phyloP scores from a whole-genome alignment of 352 stramenopile species.

The Globisporangium ultimum region DNA sequence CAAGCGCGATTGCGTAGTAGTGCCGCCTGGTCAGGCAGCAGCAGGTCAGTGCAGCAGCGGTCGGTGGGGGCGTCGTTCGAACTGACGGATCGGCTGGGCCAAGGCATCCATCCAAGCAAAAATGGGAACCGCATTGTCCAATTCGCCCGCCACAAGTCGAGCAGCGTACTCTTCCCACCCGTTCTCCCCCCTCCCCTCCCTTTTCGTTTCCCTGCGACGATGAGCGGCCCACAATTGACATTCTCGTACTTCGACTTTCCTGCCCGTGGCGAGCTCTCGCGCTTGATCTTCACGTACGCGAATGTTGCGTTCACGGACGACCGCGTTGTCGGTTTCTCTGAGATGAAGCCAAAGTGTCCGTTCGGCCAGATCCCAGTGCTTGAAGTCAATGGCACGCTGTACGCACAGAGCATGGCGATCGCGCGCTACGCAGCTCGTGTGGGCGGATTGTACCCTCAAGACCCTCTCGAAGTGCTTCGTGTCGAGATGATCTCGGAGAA shows the following conservation, averaged over 20 bases:
- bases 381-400: constrained; percentile 40
- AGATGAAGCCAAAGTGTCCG: constrained; percentile 48
- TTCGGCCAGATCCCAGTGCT: constrained; percentile 54
- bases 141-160: constrained; percentile 16
- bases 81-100: neutral
- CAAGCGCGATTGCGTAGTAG: too few relatives aligned
- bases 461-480: constrained; percentile 45
- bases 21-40: too few relatives aligned
- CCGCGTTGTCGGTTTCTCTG: constrained; percentile 44
- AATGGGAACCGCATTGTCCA: constrained; percentile 12
- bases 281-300: constrained; percentile 47
- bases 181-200: neutral
- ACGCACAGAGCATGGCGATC: constrained; percentile 59
- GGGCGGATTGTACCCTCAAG: constrained; percentile 52
- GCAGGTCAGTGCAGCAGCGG: too few relatives aligned
- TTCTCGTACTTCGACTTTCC: constrained; percentile 65
- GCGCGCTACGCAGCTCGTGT: constrained; percentile 53
- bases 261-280: constrained; percentile 53
- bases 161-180: neutral
- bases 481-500: constrained; percentile 49
- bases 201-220: neutral
- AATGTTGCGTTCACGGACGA: constrained; percentile 60
- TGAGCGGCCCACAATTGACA: constrained; percentile 28
- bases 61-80: too few relatives aligned
- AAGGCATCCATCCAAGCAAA: constrained; percentile 4